These are phyloP conservation scores for Erythrobasidium hasegawianum DNA, from an alignment of 1,284 basidiomycete species.

Conservation along the genomic window DNA sequence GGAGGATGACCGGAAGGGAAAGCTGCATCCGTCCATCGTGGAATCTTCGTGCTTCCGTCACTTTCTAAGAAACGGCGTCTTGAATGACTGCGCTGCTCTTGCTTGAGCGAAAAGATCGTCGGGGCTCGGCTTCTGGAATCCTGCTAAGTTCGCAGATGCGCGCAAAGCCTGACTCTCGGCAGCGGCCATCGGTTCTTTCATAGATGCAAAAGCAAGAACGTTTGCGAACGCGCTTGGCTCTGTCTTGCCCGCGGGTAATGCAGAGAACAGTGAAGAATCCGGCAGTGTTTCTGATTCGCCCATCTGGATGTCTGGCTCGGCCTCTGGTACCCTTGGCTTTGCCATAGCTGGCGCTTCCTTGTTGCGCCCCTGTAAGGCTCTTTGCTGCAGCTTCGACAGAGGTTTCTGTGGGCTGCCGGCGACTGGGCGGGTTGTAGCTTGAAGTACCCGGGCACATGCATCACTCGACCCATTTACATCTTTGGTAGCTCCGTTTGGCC, in stretches of 20 bases:
- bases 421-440: not conserved
- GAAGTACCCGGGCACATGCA: not conserved
- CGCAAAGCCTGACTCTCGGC: too few relatives aligned
- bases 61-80: not conserved
- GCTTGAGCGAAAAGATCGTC: not conserved
- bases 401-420: not conserved
- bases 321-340: not conserved
- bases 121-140: not conserved
- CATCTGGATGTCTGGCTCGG: not conserved
- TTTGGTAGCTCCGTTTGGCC: too few relatives aligned
- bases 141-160: not conserved
- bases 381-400: conserved; percentile 31
- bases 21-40: not conserved
- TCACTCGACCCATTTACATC: too few relatives aligned
- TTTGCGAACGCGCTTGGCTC: too few relatives aligned
- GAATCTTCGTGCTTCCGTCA: not conserved
- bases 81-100: not conserved
- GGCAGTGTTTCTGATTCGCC: not conserved
- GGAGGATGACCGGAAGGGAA: not conserved
- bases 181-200: too few relatives aligned
- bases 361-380: not conserved
- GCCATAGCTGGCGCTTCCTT: not conserved
- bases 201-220: too few relatives aligned
- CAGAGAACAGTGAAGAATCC: not conserved
- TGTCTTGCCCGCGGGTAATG: too few relatives aligned